These are phyloP conservation scores for Tricharina praecox DNA, from an alignment of 495 filamentous ascomycete species.

Conservation along the genomic window DNA sequence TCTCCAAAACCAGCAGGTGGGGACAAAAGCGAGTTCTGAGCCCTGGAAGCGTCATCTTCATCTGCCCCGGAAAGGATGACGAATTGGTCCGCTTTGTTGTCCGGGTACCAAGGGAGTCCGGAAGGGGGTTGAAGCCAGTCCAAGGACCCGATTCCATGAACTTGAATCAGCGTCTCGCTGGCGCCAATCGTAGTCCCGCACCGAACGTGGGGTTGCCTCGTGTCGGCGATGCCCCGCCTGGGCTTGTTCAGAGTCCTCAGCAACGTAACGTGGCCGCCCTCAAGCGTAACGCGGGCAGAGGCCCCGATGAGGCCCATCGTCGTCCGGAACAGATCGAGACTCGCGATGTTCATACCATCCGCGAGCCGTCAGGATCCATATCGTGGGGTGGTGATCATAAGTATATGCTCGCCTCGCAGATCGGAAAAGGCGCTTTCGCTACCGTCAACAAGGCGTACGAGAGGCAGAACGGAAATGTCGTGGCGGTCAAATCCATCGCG, in stretches of 20 bases:
- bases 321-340: background rate
- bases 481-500: conserved; percentile 80
- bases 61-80: conserved; percentile 32
- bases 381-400: conserved; percentile 66
- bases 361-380: conserved; percentile 4
- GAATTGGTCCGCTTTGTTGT: conserved; percentile 54
- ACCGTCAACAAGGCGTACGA: conserved; percentile 72
- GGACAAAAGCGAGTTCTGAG: conserved; percentile 44
- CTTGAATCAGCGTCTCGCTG: background rate
- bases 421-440: conserved; percentile 89
- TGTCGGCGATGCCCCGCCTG: conserved; percentile 2
- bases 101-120: conserved; percentile 57
- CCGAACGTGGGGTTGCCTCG: conserved; percentile 4
- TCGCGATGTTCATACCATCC: conserved; percentile 10
- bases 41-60: conserved; percentile 53
- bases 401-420: conserved; percentile 63
- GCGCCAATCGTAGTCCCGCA: background rate
- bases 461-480: conserved; percentile 59
- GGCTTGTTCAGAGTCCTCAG: background rate
- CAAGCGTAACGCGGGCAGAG: conserved; percentile 9
- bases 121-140: conserved; percentile 30
- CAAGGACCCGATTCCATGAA: conserved; percentile 1
- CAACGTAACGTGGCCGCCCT: conserved; percentile 19
- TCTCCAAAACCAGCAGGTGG: conserved; percentile 33
- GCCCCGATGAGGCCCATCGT: background rate